Conservation (phyloP, 75 land plant species). For the Picea sitchensis region DNA sequence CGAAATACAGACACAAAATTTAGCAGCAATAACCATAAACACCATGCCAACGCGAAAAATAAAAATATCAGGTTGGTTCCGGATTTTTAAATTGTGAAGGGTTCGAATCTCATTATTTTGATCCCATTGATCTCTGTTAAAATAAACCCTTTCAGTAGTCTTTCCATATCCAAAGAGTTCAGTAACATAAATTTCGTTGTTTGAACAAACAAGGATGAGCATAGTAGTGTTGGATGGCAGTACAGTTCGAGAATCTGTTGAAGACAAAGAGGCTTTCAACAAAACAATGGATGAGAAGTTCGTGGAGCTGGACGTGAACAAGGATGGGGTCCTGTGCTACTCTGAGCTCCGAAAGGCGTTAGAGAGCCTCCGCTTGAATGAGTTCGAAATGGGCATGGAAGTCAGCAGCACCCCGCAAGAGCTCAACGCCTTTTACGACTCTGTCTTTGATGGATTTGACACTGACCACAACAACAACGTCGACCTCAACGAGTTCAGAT, state of each 20-base stretch:
- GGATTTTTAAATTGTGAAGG: no score
- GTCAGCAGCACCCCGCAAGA: constrained; percentile 41
- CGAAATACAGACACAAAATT: no score
- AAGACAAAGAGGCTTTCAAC: constrained; percentile 45
- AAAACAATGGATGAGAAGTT: constrained; percentile 48
- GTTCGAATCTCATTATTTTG: no score
- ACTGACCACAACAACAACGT: constrained; percentile 51
- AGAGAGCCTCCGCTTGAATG: constrained; percentile 44
- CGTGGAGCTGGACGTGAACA: constrained; percentile 46
- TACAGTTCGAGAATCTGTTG: constrained; percentile 40
- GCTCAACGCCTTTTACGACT: constrained; percentile 61
- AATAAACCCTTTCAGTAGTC: no score
- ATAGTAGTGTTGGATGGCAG: constrained; percentile 33
- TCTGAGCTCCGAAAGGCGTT: constrained; percentile 71
- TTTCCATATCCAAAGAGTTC: no score
- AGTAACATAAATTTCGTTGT: no score
- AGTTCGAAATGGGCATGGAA: constrained; percentile 47
- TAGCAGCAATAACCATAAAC: no score
- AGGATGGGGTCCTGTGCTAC: constrained; percentile 67
- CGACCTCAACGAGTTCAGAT: constrained; percentile 52
- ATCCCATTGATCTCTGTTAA: no score
- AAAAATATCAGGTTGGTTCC: no score
- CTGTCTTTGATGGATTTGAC: constrained; percentile 70
- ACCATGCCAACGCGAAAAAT: no score
- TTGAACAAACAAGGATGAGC: constrained; percentile 21